Percentiles rank a stretch among this genome's conserved stretches.
phyloP scores from a whole-genome alignment of 306 rosid species.

The Potentilla sterilis region DNA sequence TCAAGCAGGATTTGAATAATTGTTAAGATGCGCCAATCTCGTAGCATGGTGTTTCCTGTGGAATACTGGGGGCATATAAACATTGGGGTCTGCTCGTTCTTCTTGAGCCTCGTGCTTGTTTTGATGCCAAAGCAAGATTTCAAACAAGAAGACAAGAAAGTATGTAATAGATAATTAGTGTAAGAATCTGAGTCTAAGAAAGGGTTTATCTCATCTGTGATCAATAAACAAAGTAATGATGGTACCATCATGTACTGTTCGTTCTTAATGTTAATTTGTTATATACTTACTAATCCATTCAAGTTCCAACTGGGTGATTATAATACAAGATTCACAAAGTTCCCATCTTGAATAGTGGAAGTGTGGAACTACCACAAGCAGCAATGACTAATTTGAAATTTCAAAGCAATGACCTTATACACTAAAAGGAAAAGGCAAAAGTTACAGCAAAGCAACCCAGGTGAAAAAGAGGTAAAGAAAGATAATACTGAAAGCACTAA shows the following conservation, averaged over 20 bases:
- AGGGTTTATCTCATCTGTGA: no score
- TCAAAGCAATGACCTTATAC: background rate
- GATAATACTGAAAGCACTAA: background rate
- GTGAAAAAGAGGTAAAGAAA: background rate
- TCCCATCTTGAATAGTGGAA: background rate
- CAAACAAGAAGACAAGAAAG: background rate
- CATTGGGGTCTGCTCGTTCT: slow-evolving; percentile 5
- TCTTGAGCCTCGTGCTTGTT: slow-evolving; percentile 9
- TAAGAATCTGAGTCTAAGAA: background rate
- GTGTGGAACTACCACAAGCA: background rate
- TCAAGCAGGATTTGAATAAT: background rate
- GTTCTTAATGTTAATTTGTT: background rate
- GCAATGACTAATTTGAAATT: background rate
- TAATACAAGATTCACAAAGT: background rate
- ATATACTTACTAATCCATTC: background rate
- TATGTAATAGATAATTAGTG: background rate
- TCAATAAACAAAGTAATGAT: slow-evolving; percentile 1
- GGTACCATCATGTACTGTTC: background rate
- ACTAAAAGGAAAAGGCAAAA: background rate
- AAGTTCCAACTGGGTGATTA: background rate
- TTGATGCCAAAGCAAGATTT: background rate
- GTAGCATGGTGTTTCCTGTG: background rate
- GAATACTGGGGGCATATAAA: background rate
- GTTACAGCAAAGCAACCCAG: background rate
- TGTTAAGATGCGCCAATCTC: background rate